Conservation (phyloP, 164 flowering plant genomes). For the Umbilicus rupestris region DNA sequence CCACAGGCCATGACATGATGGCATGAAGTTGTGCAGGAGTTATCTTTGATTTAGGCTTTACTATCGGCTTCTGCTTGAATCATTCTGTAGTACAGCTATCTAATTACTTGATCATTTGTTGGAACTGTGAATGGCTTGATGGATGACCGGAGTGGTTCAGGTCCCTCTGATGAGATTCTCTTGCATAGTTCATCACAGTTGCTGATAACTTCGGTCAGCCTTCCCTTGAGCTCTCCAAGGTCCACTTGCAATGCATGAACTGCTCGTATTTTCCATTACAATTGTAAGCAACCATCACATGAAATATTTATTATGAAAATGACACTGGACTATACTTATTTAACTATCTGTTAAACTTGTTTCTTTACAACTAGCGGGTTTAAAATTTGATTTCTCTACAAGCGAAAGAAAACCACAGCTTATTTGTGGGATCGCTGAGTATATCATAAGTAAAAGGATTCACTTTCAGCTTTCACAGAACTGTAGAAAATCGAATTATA, state of each 20-base stretch:
- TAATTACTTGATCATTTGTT: conserved; percentile 19
- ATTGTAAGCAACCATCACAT: background rate
- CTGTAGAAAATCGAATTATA: background rate
- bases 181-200: conserved; percentile 90
- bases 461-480: background rate
- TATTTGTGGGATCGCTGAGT: background rate
- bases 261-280: conserved; percentile 22
- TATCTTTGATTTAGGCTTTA: conserved; percentile 14
- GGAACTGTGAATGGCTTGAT: conserved; percentile 50
- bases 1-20: background rate
- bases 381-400: background rate
- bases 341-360: background rate
- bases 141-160: conserved; percentile 63
- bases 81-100: conserved; percentile 15
- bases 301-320: background rate
- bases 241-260: conserved; percentile 88
- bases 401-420: background rate
- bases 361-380: background rate
- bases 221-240: conserved; percentile 90
- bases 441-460: background rate
- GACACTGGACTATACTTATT: background rate
- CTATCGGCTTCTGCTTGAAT: conserved; percentile 9
- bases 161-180: conserved; percentile 71
- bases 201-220: conserved; percentile 79
- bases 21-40: background rate